Percentiles rank a stretch among this genome's conserved stretches.
phyloP scores from a whole-genome alignment of 1,139 yeast species.

The Insectozyma bohioensis region DNA sequence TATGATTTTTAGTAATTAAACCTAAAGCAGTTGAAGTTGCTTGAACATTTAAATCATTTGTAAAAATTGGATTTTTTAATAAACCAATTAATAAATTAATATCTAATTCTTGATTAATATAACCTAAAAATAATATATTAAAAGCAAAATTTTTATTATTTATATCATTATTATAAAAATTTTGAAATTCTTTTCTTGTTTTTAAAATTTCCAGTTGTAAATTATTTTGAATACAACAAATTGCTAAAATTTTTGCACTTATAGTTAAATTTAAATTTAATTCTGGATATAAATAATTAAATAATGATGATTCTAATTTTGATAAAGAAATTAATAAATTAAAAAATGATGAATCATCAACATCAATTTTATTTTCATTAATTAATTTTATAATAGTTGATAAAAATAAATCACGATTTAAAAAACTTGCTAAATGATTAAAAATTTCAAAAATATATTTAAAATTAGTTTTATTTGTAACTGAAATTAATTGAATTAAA shows the following conservation, averaged over 20 bases:
- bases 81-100: conserved; percentile 11
- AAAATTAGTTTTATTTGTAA: conserved; percentile 13
- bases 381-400: conserved; percentile 13
- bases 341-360: conserved; percentile 13
- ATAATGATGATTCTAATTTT: conserved; percentile 9
- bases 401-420: conserved; percentile 5
- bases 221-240: conserved; percentile 33
- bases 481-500: conserved; percentile 14
- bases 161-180: conserved; percentile 21
- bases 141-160: conserved; percentile 22
- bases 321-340: conserved; percentile 12
- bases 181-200: conserved; percentile 31
- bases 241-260: conserved; percentile 42
- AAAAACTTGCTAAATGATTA: conserved; percentile 7
- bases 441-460: conserved; percentile 14
- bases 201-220: conserved; percentile 27
- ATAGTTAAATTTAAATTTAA: conserved; percentile 21
- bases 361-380: conserved; percentile 12
- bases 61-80: conserved; percentile 11
- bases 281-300: conserved; percentile 11
- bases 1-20: conserved; percentile 25
- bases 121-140: conserved; percentile 45
- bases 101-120: conserved; percentile 28
- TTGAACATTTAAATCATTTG: conserved; percentile 39
- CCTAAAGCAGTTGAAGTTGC: conserved; percentile 59